phyloP scores from a whole-genome alignment of 2,329 filamentous ascomycete genomes.

The Aspergillus novofumigatus region DNA sequence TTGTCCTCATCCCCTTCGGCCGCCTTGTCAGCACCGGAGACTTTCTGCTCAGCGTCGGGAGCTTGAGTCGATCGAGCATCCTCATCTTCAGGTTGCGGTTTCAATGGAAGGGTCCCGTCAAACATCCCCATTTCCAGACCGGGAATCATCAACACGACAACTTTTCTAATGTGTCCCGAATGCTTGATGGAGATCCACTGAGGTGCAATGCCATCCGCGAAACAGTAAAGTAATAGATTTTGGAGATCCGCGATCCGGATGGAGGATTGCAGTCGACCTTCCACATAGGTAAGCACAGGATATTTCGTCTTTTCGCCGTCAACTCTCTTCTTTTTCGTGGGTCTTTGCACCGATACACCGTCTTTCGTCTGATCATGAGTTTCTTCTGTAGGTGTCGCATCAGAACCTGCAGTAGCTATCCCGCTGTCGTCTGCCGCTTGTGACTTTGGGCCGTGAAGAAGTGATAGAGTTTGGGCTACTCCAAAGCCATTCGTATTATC shows the following conservation, averaged over 20 bases:
- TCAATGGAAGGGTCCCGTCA: slow-evolving; percentile 50
- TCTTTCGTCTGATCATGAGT: slow-evolving; percentile 8
- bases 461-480: slow-evolving; percentile 30
- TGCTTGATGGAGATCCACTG: slow-evolving; percentile 61
- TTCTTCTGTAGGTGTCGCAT: slow-evolving; percentile 1
- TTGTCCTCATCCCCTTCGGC: slow-evolving; percentile 19
- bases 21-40: slow-evolving; percentile 9
- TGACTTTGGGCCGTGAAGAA: slow-evolving; percentile 21
- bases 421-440: slow-evolving; percentile 8
- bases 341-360: slow-evolving; percentile 15
- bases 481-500: slow-evolving; percentile 22
- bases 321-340: slow-evolving; percentile 29
- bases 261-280: slow-evolving; percentile 51
- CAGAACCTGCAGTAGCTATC: slow-evolving; percentile 1
- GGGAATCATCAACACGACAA: slow-evolving; percentile 87
- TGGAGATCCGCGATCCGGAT: slow-evolving; percentile 59
- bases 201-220: slow-evolving; percentile 59
- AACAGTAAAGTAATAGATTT: slow-evolving; percentile 55
- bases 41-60: slow-evolving; percentile 1
- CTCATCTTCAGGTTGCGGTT: slow-evolving; percentile 22
- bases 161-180: slow-evolving; percentile 59
- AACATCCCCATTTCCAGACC: slow-evolving; percentile 91
- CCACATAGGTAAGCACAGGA: slow-evolving; percentile 50
- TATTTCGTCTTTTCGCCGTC: slow-evolving; percentile 47
- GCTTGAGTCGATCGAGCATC: not conserved